A percentile compares a stretch with the other conserved stretches of the same genome.
Evolutionary conservation across 148 eudicot species (phyloP).

Genomic region (Rhododendron vialii): DNA sequence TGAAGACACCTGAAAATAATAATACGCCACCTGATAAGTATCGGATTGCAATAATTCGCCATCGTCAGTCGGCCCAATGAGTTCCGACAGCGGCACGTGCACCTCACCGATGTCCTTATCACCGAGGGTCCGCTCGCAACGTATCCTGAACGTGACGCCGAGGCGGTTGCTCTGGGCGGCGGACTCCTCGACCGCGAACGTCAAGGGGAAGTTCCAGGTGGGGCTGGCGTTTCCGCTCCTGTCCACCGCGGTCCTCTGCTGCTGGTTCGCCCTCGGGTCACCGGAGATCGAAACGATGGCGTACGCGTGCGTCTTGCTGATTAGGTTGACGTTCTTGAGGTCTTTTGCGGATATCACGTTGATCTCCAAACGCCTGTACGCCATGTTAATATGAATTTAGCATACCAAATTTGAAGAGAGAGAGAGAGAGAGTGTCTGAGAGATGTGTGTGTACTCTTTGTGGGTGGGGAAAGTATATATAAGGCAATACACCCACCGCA

Average conservation of each 20-base stretch:
- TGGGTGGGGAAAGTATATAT: too few relatives aligned
- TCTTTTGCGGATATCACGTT: constrained; percentile 40
- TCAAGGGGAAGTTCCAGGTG: constrained; percentile 51
- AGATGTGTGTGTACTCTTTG: too few relatives aligned
- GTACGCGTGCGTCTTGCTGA: constrained; percentile 44
- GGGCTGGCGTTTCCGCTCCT: constrained; percentile 42
- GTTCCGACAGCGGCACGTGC: constrained; percentile 47
- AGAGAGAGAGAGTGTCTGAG: not conserved
- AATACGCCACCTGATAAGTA: constrained; percentile 32
- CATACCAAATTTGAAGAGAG: not conserved
- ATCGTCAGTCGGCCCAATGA: constrained; percentile 19
- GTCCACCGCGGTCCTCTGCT: constrained; percentile 36
- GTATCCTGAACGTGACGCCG: constrained; percentile 34
- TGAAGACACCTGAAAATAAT: not conserved
- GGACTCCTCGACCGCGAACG: constrained; percentile 38
- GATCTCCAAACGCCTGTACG: constrained; percentile 33
- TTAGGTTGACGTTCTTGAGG: constrained; percentile 39
- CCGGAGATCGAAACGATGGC: constrained; percentile 41
- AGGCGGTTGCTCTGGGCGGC: constrained; percentile 24
- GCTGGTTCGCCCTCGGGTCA: constrained; percentile 3
- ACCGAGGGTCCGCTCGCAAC: constrained; percentile 34
- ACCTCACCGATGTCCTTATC: constrained; percentile 69
- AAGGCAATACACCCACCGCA: too few relatives aligned
- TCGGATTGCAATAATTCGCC: constrained; percentile 19
- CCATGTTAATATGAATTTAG: constrained; percentile 27